Percentiles rank a stretch among this genome's conserved stretches.
Evolutionary conservation across 805 yeast species (phyloP).

Genomic region (Metschnikowia hibisci): DNA sequence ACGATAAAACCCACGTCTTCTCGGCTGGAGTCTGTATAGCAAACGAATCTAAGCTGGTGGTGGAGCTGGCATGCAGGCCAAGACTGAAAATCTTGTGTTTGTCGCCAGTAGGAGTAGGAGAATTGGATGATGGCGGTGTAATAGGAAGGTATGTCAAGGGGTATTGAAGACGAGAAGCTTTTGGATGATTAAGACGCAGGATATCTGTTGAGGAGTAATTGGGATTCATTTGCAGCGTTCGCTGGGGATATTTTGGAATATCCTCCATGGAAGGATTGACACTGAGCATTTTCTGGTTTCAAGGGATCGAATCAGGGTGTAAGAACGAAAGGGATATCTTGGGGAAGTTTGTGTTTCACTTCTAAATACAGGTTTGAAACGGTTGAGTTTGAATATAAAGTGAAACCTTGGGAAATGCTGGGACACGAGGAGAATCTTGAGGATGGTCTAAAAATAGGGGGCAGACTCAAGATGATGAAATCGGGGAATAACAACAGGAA

Average conservation of each 20-base stretch:
- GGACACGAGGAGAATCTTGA: neutral
- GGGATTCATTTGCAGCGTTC: slow-evolving; percentile 31
- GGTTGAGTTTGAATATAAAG: neutral
- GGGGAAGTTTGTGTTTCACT: too few species aligned
- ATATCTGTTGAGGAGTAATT: slow-evolving; percentile 35
- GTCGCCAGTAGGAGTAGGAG: slow-evolving; percentile 31
- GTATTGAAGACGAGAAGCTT: slow-evolving; percentile 19
- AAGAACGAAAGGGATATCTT: slow-evolving; percentile 5
- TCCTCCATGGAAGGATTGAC: slow-evolving; percentile 17
- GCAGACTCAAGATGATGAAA: too few species aligned
- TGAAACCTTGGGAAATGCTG: neutral
- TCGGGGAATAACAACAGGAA: too few species aligned
- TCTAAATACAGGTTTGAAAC: neutral
- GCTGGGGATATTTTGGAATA: slow-evolving; percentile 15
- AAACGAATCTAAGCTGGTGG: slow-evolving; percentile 12
- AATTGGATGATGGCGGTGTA: slow-evolving; percentile 34
- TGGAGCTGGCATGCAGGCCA: slow-evolving; percentile 13
- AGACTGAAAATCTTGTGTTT: slow-evolving; percentile 10
- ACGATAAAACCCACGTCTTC: slow-evolving; percentile 4
- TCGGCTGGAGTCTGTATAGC: slow-evolving; percentile 3
- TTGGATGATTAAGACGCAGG: slow-evolving; percentile 24
- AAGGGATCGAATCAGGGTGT: neutral
- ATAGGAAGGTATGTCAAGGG: slow-evolving; percentile 18
- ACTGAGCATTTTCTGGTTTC: slow-evolving; percentile 11
- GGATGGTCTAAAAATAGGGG: slow-evolving; percentile 2